Evolutionary conservation across 2,329 filamentous ascomycete genomes (phyloP), one percentile per base, ranked within the genome.

Genomic region (Nigrospora osmanthi): DNA sequence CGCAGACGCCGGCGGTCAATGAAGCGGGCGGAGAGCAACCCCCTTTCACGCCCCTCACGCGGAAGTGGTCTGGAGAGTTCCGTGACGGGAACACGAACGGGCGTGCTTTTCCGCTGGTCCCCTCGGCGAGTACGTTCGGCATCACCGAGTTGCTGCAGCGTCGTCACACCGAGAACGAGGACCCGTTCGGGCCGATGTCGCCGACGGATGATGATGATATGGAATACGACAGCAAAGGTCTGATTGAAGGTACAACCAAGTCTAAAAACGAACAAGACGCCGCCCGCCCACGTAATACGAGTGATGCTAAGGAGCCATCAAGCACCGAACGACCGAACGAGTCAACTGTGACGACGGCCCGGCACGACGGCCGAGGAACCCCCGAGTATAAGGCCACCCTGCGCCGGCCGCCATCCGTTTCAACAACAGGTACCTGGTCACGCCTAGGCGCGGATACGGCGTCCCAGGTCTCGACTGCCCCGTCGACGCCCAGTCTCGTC

Each of bases 401-500:
- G 23, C 23, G 10, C 23, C 4, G 23, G 23, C 23, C 23, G 9
- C 23, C 23, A 28, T 28, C 23, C 23, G 2, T 28, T 17, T 17
- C 15, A 28, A 17, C 11, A 42, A 50, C 31, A 36, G 43, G 37
- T 48, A 14, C 19, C 15, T 17, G 4, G 37, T 14, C 12, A 12
- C 15, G 37, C 37, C 37, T n/a, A 16, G 37, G n/a, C n/a, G n/a
- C n/a, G 14, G 15, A 14, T 2, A 17, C 17, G 15, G 15, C 15
- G 15, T n/a, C 37, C 6, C 43, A 45, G 40, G 16, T 42, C 40
- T 48, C 45, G 43, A 46, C n/a, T 52, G 51, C 31, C 45, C 58
- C 59, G 14, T 54, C 52, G 16, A 58, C 60, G 4, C 59, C 60
- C 4, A 60, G 58, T 23, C 43, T 62, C 6, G 49, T 56, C n/a